Base-by-base conservation (phyloP, 495 filamentous ascomycete species). In the Talaromyces thailandensis region DNA sequence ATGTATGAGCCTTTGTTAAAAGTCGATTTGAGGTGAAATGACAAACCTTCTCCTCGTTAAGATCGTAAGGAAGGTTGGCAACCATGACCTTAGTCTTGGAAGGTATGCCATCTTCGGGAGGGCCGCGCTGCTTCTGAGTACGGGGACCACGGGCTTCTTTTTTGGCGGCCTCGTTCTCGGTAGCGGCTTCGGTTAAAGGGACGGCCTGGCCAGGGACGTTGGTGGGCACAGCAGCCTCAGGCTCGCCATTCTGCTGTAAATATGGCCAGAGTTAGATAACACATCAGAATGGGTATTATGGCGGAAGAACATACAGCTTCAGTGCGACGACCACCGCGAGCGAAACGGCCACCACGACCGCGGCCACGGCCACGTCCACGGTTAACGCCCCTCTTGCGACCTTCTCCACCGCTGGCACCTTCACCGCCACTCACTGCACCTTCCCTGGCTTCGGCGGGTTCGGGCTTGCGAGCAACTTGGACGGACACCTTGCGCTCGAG, bases 61-160 rank as follows among this genome's bases (percentile, higher is more conserved):
- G 83, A 77, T 98, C 94, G 73, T 98, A 98, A 21, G 94, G 94
- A 23, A 98, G 84, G 81, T 98, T 98, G 66, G 94, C 94, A 67
- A 98, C 94, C 94, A 98, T 98, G 78, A 98, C 92, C 88, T 98
- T 98, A 79, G 88, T 98, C 86, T 96, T 96, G 75, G 92, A 96
- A 12, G 95, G 91, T 68, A 98, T 92, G 64, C 94, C 94, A 75
- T 98, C 95, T 75, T 96, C 94, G 25, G 94, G 94, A 55, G 94
- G 94, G 50, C 94, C 94, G 71, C 94, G 93, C 82, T 96, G 81
- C 71, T 81, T 79, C 70, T 81, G 80, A 64, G 75, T 71, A 59
- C 79, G 79, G 35, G 76, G 75, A 62, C 70, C 72, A 69, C 75
- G 77, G 62, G 76, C 65, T 73, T 83, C 35, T 35, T 71, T 68